Evolutionary conservation across 2,329 filamentous ascomycete species (phyloP), one percentile per base, ranked within the genome.

Genomic region (Botrytis medusae): DNA sequence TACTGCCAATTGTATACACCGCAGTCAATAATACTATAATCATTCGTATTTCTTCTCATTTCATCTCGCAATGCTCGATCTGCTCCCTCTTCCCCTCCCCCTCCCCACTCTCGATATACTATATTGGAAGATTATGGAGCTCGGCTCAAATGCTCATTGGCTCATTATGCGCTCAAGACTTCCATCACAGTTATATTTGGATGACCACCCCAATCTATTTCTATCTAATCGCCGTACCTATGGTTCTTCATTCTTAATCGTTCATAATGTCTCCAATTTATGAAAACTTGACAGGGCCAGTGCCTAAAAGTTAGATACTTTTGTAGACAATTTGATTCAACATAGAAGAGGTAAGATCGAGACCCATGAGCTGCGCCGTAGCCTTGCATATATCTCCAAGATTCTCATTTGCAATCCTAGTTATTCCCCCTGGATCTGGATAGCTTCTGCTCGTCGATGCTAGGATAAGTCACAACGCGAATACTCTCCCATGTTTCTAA

Each of bases 381-480:
- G 60, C 34, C 46, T 34, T 44, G 46, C 69, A 57, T 32, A 34
- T 57, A 65, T 34, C 48, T 32, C 22, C 34, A 54, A 54, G 46
- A 46, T 70, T 34, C 0, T 57, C 61, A 72, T 72, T 65, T 72
- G n/a, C 46, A 72, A 72, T 59, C 69, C 60, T 57, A 32, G 61
- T n/a, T 25, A 54, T 22, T n/a, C 18, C 18, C 20, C 46, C 60
- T 65, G 22, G 10, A 46, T 34, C 44, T 71, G 40, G n/a, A 61
- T 44, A 65, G 29, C 32, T 46, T 46, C 22, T 42, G 29, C 54
- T 54, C 63, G 42, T 71, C 32, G 44, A 54, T 63, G 16, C 59
- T 16, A 42, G 60, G 59, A 40, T 40, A 22, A 20, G 34, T 69
- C 32, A 32, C 16, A 59, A 42, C 40, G 4, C 20, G 42, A 32